These are phyloP conservation scores for Melaleuca alternifolia DNA, from an alignment of 345 rosid genomes.

Conservation along the genomic window DNA sequence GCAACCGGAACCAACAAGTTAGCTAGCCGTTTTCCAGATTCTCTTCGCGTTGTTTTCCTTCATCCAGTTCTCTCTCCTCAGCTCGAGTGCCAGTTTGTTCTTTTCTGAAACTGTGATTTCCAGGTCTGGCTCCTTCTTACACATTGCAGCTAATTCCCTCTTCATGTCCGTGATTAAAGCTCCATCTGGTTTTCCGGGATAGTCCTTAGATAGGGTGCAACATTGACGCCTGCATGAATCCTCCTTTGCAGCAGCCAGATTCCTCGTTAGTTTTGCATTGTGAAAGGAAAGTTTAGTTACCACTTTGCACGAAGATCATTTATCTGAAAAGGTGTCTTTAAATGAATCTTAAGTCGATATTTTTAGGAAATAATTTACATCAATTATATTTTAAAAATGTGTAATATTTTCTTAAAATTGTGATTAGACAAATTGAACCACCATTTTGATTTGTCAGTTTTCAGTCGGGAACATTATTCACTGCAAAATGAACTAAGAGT, in stretches of 20 bases:
- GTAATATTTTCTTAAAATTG: too few relatives aligned
- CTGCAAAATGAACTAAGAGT: too few relatives aligned
- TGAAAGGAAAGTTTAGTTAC: constrained; percentile 57
- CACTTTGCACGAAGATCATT: constrained; percentile 2
- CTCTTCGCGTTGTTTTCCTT: constrained; percentile 37
- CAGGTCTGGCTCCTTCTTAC: constrained; percentile 27
- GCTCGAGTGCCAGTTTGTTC: constrained; percentile 25
- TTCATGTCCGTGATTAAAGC: constrained; percentile 29
- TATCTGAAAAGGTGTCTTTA: too few relatives aligned
- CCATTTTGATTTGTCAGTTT: too few relatives aligned
- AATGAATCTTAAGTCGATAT: too few relatives aligned
- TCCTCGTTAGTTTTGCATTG: constrained; percentile 46
- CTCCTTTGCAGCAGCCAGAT: constrained; percentile 36
- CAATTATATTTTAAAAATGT: too few relatives aligned
- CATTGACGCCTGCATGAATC: constrained; percentile 13
- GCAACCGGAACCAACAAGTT: constrained; percentile 45
- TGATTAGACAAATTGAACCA: too few relatives aligned
- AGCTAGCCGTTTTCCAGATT: constrained; percentile 47
- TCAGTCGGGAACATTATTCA: too few relatives aligned
- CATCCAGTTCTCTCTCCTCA: constrained; percentile 26
- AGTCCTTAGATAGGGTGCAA: constrained; percentile 13
- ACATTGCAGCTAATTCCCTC: constrained; percentile 28
- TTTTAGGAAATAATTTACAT: too few relatives aligned
- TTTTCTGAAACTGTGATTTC: constrained; percentile 25
- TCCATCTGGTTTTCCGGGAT: constrained; percentile 13